These are phyloP conservation scores for Globisporangium middletonii DNA, from an alignment of 352 stramenopile species.

Conservation along the genomic window DNA sequence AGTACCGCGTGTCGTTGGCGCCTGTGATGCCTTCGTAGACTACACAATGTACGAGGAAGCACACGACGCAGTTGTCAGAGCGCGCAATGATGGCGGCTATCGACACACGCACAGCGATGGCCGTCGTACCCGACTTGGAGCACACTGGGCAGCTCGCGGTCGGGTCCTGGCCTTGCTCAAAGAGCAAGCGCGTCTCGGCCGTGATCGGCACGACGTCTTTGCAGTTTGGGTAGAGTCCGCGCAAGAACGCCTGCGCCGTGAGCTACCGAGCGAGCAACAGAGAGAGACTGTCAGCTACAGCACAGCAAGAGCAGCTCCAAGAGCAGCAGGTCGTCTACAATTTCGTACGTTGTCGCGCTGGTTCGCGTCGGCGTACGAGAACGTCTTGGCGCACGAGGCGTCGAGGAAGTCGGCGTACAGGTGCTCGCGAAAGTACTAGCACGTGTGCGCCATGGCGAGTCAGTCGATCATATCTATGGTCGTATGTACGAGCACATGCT, in stretches of 20 bases:
- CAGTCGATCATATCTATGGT: too few species aligned
- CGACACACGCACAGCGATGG: background rate
- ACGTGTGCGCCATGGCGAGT: background rate
- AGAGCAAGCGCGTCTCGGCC: conserved; percentile 47
- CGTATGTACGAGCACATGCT: too few species aligned
- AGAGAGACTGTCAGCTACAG: background rate
- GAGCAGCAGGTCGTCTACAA: background rate
- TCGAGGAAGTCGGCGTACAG: conserved; percentile 60
- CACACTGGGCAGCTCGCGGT: conserved; percentile 59
- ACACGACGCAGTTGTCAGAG: too few species aligned
- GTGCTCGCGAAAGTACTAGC: conserved; percentile 65
- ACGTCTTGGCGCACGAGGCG: conserved; percentile 44
- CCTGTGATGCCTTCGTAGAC: conserved; percentile 71
- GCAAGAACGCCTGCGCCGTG: conserved; percentile 59
- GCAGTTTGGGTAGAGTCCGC: conserved; percentile 46
- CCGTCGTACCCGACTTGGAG: conserved; percentile 41
- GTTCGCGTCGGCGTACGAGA: conserved; percentile 67
- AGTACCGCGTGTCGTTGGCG: conserved; percentile 46
- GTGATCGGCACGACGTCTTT: conserved; percentile 50
- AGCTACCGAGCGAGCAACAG: conserved; percentile 19
- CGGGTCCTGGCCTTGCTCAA: conserved; percentile 70
- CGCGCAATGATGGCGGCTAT: background rate
- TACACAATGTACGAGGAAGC: conserved; percentile 8
- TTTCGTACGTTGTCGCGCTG: conserved; percentile 60
- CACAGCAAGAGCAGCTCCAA: background rate